Evolutionary conservation across 2,329 filamentous ascomycete genomes (phyloP), one percentile per base, ranked within the genome.

Genomic region (Emergomyces pasteurianus): DNA sequence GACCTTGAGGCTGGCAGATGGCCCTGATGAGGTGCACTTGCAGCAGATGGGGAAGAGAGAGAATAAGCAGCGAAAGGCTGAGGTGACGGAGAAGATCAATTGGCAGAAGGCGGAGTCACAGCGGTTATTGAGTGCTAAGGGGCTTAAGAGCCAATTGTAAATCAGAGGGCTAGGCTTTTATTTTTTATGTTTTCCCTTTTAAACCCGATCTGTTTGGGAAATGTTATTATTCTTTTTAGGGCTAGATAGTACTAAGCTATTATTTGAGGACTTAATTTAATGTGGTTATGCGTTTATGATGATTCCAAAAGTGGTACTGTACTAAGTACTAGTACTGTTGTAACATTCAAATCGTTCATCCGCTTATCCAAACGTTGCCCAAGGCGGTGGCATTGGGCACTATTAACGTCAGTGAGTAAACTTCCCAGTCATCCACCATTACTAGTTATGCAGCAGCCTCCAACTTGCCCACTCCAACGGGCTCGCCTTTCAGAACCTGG

Each of bases 1-100:
- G 62, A 96, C 92, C 7, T 80, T 96, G 75, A 82, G 89, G 63
- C 84, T 96, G 67, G 91, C 90, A 0, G 94, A 99, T 75, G 94
- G 94, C 0, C 94, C 94, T 0, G 94, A 99, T 76, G 94, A 99
- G 83, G 94, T 97, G 63, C 94, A 95, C 74, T 76, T 92, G 76
- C 65, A 79, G 74, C 74, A 78, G 77, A 69, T 81, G 75, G 75
- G 85, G 72, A 65, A 77, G 78, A 67, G 84, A 79, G 67, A 83
- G 80, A 78, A 82, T 74, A 70, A 78, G 73, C 62, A 79, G 73
- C 67, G 79, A 66, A 73, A 76, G 72, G 71, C 78, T 70, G 66
- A 74, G 64, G 63, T 75, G 58, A 60, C 71, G 67, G 64, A 75
- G 66, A 68, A 78, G 76, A 65, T 78, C 65, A 67, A 73, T 42